Evolutionary conservation across 2,329 filamentous ascomycete species (phyloP).

Genomic region (Knoxdaviesia proteae): DNA sequence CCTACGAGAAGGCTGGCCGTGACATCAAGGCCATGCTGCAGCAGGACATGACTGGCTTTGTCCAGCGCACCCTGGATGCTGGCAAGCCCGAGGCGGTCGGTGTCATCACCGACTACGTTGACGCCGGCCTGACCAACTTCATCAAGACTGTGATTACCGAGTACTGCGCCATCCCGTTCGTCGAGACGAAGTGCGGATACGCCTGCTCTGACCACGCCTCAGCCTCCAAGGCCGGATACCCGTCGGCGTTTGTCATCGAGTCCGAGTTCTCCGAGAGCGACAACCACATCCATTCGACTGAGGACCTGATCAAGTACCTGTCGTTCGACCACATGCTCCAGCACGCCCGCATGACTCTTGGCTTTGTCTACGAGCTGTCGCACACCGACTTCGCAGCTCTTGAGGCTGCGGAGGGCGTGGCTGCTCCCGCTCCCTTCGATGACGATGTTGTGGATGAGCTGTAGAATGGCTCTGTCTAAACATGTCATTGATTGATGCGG

Average conservation of each 20-base stretch:
- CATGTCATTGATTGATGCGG: no score
- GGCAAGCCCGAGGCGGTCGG: constrained; percentile 72
- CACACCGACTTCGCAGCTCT: constrained; percentile 42
- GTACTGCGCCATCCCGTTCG: constrained; percentile 77
- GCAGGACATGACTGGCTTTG: constrained; percentile 92
- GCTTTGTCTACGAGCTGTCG: constrained; percentile 27
- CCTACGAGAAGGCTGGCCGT: constrained; percentile 51
- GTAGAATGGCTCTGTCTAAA: neutral
- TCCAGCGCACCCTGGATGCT: constrained; percentile 62
- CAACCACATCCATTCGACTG: constrained; percentile 52
- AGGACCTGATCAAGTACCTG: constrained; percentile 50
- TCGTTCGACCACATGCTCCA: constrained; percentile 46
- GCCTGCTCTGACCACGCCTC: constrained; percentile 60
- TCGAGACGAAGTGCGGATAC: constrained; percentile 77
- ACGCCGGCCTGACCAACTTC: constrained; percentile 62
- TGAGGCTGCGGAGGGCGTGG: constrained; percentile 5
- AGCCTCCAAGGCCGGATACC: constrained; percentile 43
- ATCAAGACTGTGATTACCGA: constrained; percentile 73
- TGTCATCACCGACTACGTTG: constrained; percentile 82
- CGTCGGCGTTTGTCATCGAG: constrained; percentile 44
- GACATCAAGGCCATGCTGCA: constrained; percentile 93
- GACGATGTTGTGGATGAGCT: neutral
- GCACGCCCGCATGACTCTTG: constrained; percentile 31
- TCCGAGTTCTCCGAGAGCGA: constrained; percentile 37
- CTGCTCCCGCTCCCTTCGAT: neutral